phyloP scores from a whole-genome alignment of 1,284 basidiomycete genomes.

The Rugosomyces carneus region DNA sequence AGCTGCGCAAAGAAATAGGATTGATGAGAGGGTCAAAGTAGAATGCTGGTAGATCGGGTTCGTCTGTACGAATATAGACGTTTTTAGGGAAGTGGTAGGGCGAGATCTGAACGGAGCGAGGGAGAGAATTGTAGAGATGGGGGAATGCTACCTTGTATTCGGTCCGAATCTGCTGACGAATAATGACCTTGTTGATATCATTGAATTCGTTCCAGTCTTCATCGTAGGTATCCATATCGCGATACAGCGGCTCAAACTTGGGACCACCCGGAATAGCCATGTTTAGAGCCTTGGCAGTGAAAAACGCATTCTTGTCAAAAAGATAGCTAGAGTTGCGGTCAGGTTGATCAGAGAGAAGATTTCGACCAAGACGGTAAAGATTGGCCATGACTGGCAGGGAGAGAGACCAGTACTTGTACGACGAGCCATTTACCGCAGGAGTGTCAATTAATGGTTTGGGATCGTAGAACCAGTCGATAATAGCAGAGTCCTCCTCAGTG shows the following conservation, averaged over 20 bases:
- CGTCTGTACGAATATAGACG: constrained; percentile 98
- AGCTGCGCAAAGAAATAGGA: constrained; percentile 86
- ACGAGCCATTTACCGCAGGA: constrained; percentile 84
- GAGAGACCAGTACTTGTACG: constrained; percentile 92
- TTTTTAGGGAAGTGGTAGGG: constrained; percentile 95
- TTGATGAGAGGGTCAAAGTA: constrained; percentile 99
- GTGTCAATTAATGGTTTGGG: constrained; percentile 91
- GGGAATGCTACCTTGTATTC: constrained; percentile 99
- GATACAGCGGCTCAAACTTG: constrained; percentile 92
- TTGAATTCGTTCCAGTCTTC: constrained; percentile 99
- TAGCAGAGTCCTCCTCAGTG: constrained; percentile 88
- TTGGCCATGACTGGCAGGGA: constrained; percentile 95
- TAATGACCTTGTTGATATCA: constrained; percentile 99
- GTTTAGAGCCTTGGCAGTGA: constrained; percentile 96
- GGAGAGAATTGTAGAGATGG: constrained; percentile 97
- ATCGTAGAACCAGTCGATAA: constrained; percentile 99
- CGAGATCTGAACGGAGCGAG: constrained; percentile 90
- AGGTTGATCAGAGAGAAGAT: constrained; percentile 87
- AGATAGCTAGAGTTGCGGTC: constrained; percentile 89
- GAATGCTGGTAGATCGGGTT: constrained; percentile 98
- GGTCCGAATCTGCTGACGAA: constrained; percentile 96
- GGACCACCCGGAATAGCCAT: constrained; percentile 98
- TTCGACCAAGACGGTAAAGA: constrained; percentile 91
- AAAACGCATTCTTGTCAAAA: constrained; percentile 98
- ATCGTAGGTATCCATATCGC: constrained; percentile 96